Base-by-base conservation (phyloP, 768 basidiomycete species). In the Xerocomellus amylosporus region DNA sequence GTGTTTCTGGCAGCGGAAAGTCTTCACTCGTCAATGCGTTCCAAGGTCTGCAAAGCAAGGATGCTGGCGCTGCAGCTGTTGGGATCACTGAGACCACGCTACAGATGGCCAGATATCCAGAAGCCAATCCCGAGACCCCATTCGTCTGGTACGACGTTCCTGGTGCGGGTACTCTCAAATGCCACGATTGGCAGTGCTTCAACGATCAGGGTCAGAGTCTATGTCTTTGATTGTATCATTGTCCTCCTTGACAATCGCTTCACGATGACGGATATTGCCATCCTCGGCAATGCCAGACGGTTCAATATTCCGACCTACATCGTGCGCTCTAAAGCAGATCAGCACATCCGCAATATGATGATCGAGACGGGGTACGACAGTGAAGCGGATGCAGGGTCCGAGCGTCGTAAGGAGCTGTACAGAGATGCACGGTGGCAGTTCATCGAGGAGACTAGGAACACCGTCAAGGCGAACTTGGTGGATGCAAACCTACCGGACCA, bases 401-500 rank as follows among this genome's bases (percentile, higher is more conserved):
- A 34, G 20, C 20, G 4, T 24, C 46, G 33, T 24, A 22, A 47
- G 15, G 20, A 46, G 17, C 28, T 56, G 42, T 63, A 56, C 46
- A 43, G 15, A 14, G 19, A 52, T n/a, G 64, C 64, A 13, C 60
- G 59, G 8, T 51, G 46, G 40, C 46, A 66, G 24, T 66, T 64
- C 45, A 60, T 66, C 19, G 42, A 56, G 28, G 50, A 62, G 38
- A 66, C 65, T 5, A 48, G 60, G 13, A 37, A 52, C 20, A 62
- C 40, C 41, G 54, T 66, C 8, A 45, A 55, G 46, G 30, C 22
- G 24, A 59, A 58, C 52, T 51, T 66, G 42, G 30, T 45, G 19
- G 54, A 56, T 4, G 62, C 65, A 4, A 45, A 51, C 39, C 42
- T 66, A 20, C 62, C 62, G 6, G 49, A 66, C 8, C 52, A 61